phyloP scores from a whole-genome alignment of 441 rosid species.

The Jatropha multifida region DNA sequence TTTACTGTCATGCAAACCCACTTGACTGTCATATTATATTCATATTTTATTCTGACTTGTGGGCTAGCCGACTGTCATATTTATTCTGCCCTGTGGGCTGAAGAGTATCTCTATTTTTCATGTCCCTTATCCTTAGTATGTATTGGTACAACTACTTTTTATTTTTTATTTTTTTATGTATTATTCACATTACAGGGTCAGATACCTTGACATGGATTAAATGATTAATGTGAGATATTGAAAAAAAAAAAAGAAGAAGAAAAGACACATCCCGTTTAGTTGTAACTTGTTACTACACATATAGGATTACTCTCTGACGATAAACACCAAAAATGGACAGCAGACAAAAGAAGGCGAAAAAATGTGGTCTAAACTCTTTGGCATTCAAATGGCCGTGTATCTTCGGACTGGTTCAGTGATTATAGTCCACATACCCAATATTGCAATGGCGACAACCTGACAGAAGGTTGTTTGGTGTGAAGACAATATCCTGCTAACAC shows the following conservation, averaged over 20 bases:
- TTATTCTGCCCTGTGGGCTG: background rate
- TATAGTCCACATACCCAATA: conserved; percentile 36
- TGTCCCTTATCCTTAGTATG: background rate
- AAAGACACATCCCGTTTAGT: background rate
- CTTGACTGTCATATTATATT: background rate
- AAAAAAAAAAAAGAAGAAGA: too few species aligned
- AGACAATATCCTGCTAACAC: conserved; percentile 31
- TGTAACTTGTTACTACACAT: background rate
- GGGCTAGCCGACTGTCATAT: background rate
- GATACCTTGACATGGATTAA: too few species aligned
- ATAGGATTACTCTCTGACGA: background rate
- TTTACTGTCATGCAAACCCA: background rate
- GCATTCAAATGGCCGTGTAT: conserved; percentile 21
- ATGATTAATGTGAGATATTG: too few species aligned
- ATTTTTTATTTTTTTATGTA: background rate
- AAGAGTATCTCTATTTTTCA: background rate
- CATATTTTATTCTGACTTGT: background rate
- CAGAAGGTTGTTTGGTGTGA: conserved; percentile 30
- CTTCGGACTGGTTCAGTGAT: conserved; percentile 21
- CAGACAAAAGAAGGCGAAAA: background rate
- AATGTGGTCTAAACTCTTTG: conserved; percentile 28
- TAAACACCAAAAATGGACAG: background rate
- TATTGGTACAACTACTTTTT: background rate
- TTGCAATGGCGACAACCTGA: conserved; percentile 29
- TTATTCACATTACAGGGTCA: too few species aligned